Evolutionary conservation across 805 yeast species (phyloP), one percentile per base, ranked within the genome.

Genomic region (Metschnikowia amazonensis): DNA sequence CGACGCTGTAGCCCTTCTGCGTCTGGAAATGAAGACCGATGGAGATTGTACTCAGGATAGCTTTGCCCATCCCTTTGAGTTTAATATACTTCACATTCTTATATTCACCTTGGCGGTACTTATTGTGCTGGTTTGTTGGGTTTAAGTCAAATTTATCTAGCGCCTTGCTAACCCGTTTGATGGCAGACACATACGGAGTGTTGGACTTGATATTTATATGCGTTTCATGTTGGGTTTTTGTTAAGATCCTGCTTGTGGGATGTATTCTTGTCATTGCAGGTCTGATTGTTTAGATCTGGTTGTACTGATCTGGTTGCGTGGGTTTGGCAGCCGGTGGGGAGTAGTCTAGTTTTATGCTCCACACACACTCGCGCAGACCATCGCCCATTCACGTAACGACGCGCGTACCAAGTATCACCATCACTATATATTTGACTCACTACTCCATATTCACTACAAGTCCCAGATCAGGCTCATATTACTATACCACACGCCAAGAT

Each of bases 131-230:
- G 37, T 45, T 44, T 10, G 43, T 46, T 30, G 49, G 54, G 23
- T 58, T 45, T 33, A 59, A 60, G 45, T 65, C 64, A 50, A 79
- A 70, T 38, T 71, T 73, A 4, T 61, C 66, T 18, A 88, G 60
- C 42, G 73, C 67, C 57, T 79, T 80, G 33, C 72, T 72, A 2
- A 83, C 75, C 42, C 86, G 72, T 57, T 88, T 88, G 34, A 88
- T 57, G 0, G 86, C 89, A 9, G 92, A 78, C 10, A 87, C 72
- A 55, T 73, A 86, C 2, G 96, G 94, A 3, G 95, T 84, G 1
- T 64, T 39, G 1, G 83, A 63, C 52, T 86, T 84, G 30, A 89
- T 70, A 47, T 78, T 76, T 9, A 86, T 64, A 2, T 76, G 71
- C 0, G 80, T 70, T 18, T 75, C 72, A 21, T 39, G 42, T 31